Percentiles rank a stretch among this genome's conserved stretches.
Evolutionary conservation across 2,329 filamentous ascomycete species (phyloP).

Genomic region (Seiridium unicorne): DNA sequence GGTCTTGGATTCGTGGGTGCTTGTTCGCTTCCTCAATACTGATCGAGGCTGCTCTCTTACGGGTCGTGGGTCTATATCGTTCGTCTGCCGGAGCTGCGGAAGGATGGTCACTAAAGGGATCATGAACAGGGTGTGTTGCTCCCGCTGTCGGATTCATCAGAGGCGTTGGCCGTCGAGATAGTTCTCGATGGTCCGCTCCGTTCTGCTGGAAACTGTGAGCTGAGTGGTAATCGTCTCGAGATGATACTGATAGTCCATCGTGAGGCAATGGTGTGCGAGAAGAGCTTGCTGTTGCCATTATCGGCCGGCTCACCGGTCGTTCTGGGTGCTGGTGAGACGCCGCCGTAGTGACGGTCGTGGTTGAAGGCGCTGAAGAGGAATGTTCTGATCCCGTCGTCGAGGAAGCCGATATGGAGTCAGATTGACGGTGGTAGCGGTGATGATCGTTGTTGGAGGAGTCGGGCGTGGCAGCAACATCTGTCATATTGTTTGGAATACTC

Average conservation of each 20-base stretch:
- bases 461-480: not conserved
- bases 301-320: not conserved
- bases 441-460: not conserved
- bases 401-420: not conserved
- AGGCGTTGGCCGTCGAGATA: constrained; percentile 7
- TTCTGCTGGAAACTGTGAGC: not conserved
- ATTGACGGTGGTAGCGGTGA: not conserved
- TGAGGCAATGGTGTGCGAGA: not conserved
- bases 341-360: not conserved
- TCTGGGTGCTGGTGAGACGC: not conserved
- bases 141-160: not conserved
- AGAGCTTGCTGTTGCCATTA: constrained; percentile 8
- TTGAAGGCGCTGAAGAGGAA: not conserved
- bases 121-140: constrained; percentile 11
- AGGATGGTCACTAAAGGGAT: not conserved
- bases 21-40: constrained; percentile 41
- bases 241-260: not conserved
- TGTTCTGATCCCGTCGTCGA: not conserved
- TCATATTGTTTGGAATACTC: not conserved
- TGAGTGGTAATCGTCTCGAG: not conserved
- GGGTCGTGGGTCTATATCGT: not conserved
- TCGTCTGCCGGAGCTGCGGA: not conserved
- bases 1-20: constrained; percentile 29
- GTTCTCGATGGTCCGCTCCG: constrained; percentile 1
- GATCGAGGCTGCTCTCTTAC: constrained; percentile 46